Base-by-base conservation (phyloP, 441 rosid genomes). In the Arabidopsis hybrid region DNA sequence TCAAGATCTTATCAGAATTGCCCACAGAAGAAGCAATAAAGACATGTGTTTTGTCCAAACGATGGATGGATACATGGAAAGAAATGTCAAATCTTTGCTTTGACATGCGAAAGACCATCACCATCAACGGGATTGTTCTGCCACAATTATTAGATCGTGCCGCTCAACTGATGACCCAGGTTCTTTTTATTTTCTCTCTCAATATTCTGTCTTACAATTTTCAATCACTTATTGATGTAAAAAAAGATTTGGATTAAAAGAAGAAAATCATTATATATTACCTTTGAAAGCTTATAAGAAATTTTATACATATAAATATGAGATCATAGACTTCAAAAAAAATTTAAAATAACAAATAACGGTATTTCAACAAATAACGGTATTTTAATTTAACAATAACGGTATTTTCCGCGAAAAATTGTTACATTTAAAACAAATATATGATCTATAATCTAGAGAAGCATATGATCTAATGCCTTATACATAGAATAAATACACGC, bases 11-110 rank as follows among this genome's bases (percentile, higher is more conserved):
- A 31, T 45, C 55, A 4, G 5, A 40, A 14, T 10, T 63, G 14
- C 5, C 42, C n/a, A 63, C 53, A 0, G 67, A 45, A 46, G 67
- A 63, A 9, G 55, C 39, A 1, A 29, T 63, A 8, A 63, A n/a
- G 43, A 64, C 56, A 17, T 47, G 68, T 16, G 9, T 46, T 46
- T 50, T 46, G 43, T 64, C 56, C 29, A 64, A 32, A 46, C n/a
- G 68, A 10, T 63, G 67, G 67, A 14, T 2, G 4, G 2, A 36
- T 36, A 36, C 8, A 2, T 57, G 61, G 61, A 29, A 12, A 6
- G 1, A 53, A 1, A 29, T 29, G 16, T 26, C n/a, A 12, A 12
- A 2, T 18, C 8, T 53, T 53, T 11, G 16, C 8, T 53, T 53
- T 1, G 31, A 50, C 31, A 50, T 18, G 55, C 13, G 29, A 50